Percentiles rank a stretch among this genome's conserved stretches.
These are phyloP conservation scores for Aspergillus nanangensis DNA, from an alignment of 495 filamentous ascomycete genomes.

Conservation along the genomic window DNA sequence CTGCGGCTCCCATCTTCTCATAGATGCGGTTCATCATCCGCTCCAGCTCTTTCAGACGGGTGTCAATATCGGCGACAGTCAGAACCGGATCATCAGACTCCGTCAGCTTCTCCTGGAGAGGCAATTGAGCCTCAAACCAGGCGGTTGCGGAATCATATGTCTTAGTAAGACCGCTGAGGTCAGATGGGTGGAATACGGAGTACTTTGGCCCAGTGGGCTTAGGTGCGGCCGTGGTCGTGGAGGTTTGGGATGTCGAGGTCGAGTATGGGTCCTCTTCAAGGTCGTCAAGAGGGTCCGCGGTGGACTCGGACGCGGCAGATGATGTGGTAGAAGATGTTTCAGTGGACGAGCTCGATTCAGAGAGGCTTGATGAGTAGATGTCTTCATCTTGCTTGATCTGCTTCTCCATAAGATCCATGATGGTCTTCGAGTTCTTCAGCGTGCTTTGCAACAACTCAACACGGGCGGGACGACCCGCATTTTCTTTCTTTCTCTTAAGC, in stretches of 20 bases:
- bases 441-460: conserved; percentile 59
- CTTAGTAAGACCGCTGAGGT: conserved; percentile 48
- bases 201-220: conserved; percentile 38
- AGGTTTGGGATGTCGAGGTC: conserved; percentile 22
- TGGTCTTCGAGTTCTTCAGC: conserved; percentile 50
- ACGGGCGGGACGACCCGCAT: conserved; percentile 58
- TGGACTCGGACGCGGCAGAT: conserved; percentile 16
- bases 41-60: conserved; percentile 53
- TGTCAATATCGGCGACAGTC: conserved; percentile 59
- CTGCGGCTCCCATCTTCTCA: conserved; percentile 42
- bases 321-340: conserved; percentile 24
- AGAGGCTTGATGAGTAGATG: conserved; percentile 32
- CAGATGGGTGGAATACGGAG: conserved; percentile 41
- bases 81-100: conserved; percentile 68
- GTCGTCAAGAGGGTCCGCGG: conserved; percentile 25
- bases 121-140: conserved; percentile 69
- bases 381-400: conserved; percentile 39
- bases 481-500: conserved; percentile 63
- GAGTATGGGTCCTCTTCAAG: conserved; percentile 42
- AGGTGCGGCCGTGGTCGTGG: conserved; percentile 23
- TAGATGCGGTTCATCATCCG: conserved; percentile 69
- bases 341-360: conserved; percentile 22
- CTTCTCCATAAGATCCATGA: conserved; percentile 39
- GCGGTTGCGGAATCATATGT: conserved; percentile 33
- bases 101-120: conserved; percentile 61